phyloP scores from a whole-genome alignment of 306 rosid genomes.

The Echinosophora koreensis region DNA sequence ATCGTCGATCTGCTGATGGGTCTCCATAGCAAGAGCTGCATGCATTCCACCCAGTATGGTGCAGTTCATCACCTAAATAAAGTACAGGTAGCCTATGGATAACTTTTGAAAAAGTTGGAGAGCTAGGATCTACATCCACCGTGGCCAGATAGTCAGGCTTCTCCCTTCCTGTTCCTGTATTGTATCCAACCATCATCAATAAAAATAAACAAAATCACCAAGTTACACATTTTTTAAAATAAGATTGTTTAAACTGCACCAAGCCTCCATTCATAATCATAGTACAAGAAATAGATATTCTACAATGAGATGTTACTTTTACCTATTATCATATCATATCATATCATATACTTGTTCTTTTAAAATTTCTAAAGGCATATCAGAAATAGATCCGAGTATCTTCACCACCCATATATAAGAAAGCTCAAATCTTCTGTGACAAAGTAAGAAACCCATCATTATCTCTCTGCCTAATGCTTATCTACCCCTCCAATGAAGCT shows the following conservation, averaged over 20 bases:
- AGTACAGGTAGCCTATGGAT: conserved; percentile 72
- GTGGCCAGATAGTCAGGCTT: conserved; percentile 86
- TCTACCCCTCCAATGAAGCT: background rate
- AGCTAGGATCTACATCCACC: conserved; percentile 72
- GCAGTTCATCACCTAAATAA: conserved; percentile 75
- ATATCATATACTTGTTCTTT: background rate
- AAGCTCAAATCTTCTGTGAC: background rate
- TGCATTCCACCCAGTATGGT: conserved; percentile 78
- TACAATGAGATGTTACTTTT: background rate
- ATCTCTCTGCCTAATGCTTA: background rate
- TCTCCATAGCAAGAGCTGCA: conserved; percentile 87
- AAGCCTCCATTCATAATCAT: background rate
- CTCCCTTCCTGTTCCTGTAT: conserved; percentile 72
- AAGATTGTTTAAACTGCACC: conserved; percentile 5
- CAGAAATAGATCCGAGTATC: background rate
- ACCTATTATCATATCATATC: background rate
- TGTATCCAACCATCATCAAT: background rate
- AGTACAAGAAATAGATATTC: background rate
- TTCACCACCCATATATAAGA: background rate
- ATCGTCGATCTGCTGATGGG: conserved; percentile 66
- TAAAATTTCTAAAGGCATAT: no score
- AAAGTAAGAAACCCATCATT: background rate
- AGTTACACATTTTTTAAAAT: background rate
- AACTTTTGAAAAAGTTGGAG: conserved; percentile 72
- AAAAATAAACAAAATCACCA: conserved; percentile 3